Evolutionary conservation across 208 protist species (phyloP), one percentile per base, ranked within the genome.

Genomic region (Leishmania amazonensis): DNA sequence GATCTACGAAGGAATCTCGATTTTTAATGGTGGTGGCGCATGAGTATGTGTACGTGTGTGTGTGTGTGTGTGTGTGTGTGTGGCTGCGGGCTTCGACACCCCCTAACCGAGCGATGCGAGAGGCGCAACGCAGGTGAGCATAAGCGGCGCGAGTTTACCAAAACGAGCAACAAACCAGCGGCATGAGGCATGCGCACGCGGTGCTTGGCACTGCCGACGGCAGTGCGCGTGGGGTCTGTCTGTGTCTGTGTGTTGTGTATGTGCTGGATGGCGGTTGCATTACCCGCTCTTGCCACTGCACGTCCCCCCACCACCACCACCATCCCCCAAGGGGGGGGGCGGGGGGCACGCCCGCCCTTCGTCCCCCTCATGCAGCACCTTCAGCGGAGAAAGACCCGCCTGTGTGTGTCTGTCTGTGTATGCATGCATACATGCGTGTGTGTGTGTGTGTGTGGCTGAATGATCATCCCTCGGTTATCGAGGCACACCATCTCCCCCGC

Each of bases 161-260:
- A 54, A 21, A 54, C 17, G 51, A 9, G 21, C 5, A 54, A 21
- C 51, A 15, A 54, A 54, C 51, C 9, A 21, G 9, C 51, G 51
- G 15, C 9, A 54, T 21, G 3, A 54, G 51, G 51, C 51, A 54
- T 54, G 51, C 17, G 51, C 51, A 21, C 15, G 51, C 21, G 13
- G 17, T 54, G 51, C 51, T 21, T 13, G 0, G 51, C 51, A 54
- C 51, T 54, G 51, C 15, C 51, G 51, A 54, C 9, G 15, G 51
- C 51, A 21, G 51, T 54, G 51, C 78, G 31, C 38, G 54, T 64
- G 38, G 53, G 13, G 28, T 65, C 9, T 75, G 42, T 81, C 60
- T 79, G 72, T 81, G 75, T 51, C 47, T 70, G 54, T n/a, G 58
- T 40, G 53, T 64, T 68, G 40, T 72, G 21, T 79, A 42, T 79